phyloP scores from a whole-genome alignment of 257 asterid species.

The Thymus quinquecostatus region DNA sequence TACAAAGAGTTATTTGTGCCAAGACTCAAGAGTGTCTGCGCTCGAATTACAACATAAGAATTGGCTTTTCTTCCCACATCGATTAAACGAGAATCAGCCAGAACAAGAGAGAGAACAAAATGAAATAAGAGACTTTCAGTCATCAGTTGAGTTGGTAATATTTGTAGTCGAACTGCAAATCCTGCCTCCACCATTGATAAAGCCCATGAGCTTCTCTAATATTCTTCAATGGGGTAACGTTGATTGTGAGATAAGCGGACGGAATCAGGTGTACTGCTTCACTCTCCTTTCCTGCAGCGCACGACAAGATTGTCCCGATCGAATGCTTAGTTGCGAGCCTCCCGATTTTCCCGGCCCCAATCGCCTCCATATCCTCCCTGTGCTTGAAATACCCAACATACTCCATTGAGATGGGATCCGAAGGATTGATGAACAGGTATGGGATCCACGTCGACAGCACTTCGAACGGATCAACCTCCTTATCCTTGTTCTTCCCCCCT shows the following conservation, averaged over 20 bases:
- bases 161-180: constrained; percentile 42
- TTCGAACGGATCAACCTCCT: constrained; percentile 36
- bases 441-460: constrained; percentile 71
- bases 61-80: neutral
- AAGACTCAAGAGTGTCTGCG: neutral
- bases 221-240: constrained; percentile 32
- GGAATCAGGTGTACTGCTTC: constrained; percentile 77
- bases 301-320: constrained; percentile 47
- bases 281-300: constrained; percentile 42
- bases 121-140: neutral
- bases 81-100: neutral
- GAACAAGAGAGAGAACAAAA: neutral
- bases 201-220: constrained; percentile 66
- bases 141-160: constrained; percentile 38
- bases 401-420: constrained; percentile 66
- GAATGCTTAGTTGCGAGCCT: constrained; percentile 67
- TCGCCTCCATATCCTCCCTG: constrained; percentile 60
- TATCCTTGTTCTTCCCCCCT: neutral
- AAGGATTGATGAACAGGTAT: constrained; percentile 59
- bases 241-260: constrained; percentile 56
- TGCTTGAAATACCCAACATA: constrained; percentile 67
- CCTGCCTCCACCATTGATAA: constrained; percentile 75
- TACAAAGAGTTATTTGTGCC: too few relatives aligned
- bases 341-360: constrained; percentile 60
- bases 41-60: neutral